Evolutionary conservation across 2,329 filamentous ascomycete genomes (phyloP).

Genomic region (Nothophaeocryptopus gaeumannii): DNA sequence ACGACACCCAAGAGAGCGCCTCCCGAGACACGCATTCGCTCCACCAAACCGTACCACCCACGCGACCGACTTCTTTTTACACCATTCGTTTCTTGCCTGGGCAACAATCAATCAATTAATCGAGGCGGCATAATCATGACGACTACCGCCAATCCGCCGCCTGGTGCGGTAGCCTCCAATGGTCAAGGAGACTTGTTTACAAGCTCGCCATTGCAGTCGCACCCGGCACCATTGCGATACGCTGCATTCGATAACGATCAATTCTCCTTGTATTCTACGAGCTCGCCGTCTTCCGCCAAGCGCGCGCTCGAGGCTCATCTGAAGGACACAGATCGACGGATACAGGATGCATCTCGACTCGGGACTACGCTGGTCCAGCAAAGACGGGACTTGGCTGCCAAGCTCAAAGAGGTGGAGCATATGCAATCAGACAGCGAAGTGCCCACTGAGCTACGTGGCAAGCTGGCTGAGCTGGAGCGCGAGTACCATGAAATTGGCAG

Average conservation of each 20-base stretch:
- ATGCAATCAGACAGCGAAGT: constrained; percentile 66
- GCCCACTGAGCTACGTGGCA: constrained; percentile 75
- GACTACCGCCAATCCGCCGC: constrained; percentile 38
- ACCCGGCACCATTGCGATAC: constrained; percentile 60
- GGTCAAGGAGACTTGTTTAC: constrained; percentile 46
- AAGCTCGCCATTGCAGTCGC: constrained; percentile 28
- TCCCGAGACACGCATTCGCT: constrained; percentile 15
- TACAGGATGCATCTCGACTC: constrained; percentile 86
- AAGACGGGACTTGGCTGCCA: constrained; percentile 76
- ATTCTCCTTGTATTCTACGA: constrained; percentile 70
- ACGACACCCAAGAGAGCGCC: constrained; percentile 1
- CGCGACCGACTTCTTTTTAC: constrained; percentile 4
- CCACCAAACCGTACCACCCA: too few species aligned
- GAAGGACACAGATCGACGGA: constrained; percentile 83
- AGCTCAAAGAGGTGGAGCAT: constrained; percentile 79
- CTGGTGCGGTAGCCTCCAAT: constrained; percentile 42
- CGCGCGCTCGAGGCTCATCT: constrained; percentile 87
- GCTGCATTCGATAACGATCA: constrained; percentile 75
- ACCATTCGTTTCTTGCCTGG: constrained; percentile 6
- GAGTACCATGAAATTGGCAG: constrained; percentile 93
- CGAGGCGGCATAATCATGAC: too few species aligned
- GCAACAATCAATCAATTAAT: constrained; percentile 3
- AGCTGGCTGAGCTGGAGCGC: constrained; percentile 81
- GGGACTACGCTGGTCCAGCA: constrained; percentile 86
- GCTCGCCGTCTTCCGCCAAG: constrained; percentile 83